Percentiles rank a stretch among this genome's conserved stretches.
Conservation (phyloP, 78 protist species). For the Dictyostelium firmibasis region DNA sequence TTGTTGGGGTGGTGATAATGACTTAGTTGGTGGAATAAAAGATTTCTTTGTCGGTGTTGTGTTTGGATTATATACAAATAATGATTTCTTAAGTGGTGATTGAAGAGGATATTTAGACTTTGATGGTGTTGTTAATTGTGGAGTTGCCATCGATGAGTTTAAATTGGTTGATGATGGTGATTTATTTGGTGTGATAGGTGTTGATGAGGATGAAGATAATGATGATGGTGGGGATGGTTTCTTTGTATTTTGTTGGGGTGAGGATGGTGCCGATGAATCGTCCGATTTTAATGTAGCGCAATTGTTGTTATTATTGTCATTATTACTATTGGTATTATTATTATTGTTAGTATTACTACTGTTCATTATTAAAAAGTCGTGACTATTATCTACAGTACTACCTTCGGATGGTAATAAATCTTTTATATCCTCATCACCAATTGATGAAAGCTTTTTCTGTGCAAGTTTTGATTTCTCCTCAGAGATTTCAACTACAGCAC, state of each 20-base stretch:
- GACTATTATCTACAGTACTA: neutral
- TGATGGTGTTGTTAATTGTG: neutral
- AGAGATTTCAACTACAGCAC: neutral
- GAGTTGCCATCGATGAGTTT: neutral
- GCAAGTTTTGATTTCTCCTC: neutral
- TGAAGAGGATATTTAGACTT: neutral
- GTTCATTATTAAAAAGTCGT: neutral
- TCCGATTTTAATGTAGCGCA: neutral
- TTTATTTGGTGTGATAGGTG: neutral
- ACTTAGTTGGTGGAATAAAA: neutral
- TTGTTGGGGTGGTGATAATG: neutral
- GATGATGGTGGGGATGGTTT: neutral
- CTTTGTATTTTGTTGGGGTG: neutral
- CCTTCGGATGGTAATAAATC: neutral
- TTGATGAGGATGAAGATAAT: neutral
- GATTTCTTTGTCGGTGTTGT: constrained; percentile 4
- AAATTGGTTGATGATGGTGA: constrained; percentile 19
- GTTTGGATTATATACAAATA: neutral
- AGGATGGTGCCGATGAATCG: neutral
- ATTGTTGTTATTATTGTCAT: neutral
- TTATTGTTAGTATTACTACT: neutral
- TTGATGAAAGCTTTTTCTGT: neutral
- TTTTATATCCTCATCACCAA: neutral
- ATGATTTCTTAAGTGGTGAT: neutral
- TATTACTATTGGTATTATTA: neutral